Conservation (phyloP, 441 rosid genomes). For the Erodium texanum region DNA sequence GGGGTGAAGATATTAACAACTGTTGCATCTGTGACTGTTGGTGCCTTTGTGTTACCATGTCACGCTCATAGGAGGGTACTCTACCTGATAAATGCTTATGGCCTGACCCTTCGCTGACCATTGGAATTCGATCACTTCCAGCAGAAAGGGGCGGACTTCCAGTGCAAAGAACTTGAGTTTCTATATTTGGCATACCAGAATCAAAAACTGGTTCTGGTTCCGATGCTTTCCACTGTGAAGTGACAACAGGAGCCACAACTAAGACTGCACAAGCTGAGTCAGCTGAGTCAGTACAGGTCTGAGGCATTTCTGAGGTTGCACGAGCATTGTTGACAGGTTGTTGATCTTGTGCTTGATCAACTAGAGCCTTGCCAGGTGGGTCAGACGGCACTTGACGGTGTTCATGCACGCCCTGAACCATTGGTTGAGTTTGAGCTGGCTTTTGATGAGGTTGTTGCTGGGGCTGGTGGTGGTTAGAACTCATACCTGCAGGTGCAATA, state of each 20-base stretch:
- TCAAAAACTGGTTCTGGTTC: conserved; percentile 39
- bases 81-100: conserved; percentile 57
- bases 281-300: conserved; percentile 42
- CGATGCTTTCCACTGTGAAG: conserved; percentile 44
- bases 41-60: conserved; percentile 41
- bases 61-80: conserved; percentile 38
- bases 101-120: conserved; percentile 46
- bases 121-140: conserved; percentile 40
- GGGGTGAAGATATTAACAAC: conserved; percentile 30
- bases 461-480: conserved; percentile 29
- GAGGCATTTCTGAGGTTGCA: conserved; percentile 41
- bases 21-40: conserved; percentile 26
- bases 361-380: conserved; percentile 44
- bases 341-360: conserved; percentile 40
- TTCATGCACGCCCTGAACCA: conserved; percentile 51
- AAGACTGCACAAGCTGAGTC: conserved; percentile 38
- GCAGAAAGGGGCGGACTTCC: conserved; percentile 34
- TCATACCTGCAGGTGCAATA: conserved; percentile 17
- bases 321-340: conserved; percentile 34
- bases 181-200: conserved; percentile 32
- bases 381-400: conserved; percentile 48
- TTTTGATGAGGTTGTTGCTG: conserved; percentile 49
- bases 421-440: conserved; percentile 50
- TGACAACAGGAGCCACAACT: conserved; percentile 33
- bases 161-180: conserved; percentile 37